Evolutionary conservation across 2,329 filamentous ascomycete genomes (phyloP).

Genomic region (Pezicula radicicola): DNA sequence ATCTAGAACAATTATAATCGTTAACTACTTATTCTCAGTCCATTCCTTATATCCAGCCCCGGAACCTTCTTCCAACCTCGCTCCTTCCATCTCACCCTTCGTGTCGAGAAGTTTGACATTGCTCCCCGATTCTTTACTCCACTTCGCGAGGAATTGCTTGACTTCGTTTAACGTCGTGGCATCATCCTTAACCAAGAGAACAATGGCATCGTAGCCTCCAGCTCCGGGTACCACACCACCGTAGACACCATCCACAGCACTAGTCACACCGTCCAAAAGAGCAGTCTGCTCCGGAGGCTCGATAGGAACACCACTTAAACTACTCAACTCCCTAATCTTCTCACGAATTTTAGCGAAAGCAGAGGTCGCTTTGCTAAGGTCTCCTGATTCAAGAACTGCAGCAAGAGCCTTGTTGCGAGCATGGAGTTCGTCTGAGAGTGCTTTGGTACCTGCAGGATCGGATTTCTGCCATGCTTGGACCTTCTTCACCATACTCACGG

Average conservation of each 20-base stretch:
- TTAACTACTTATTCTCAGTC: background rate
- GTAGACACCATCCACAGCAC: conserved; percentile 71
- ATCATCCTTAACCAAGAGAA: conserved; percentile 74
- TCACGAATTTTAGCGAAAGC: conserved; percentile 51
- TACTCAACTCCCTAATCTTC: conserved; percentile 75
- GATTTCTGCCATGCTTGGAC: conserved; percentile 77
- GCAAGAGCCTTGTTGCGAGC: conserved; percentile 70
- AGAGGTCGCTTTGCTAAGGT: conserved; percentile 38
- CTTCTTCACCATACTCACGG: conserved; percentile 92
- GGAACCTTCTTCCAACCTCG: conserved; percentile 38
- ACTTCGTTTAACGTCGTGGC: conserved; percentile 59
- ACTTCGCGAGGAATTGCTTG: conserved; percentile 59
- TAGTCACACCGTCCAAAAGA: conserved; percentile 72
- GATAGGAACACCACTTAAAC: conserved; percentile 73
- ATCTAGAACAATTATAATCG: background rate
- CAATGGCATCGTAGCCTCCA: conserved; percentile 88
- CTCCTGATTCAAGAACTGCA: conserved; percentile 50
- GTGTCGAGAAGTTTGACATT: conserved; percentile 68
- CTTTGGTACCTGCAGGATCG: conserved; percentile 60
- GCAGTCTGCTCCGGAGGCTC: conserved; percentile 84
- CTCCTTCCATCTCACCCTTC: conserved; percentile 71
- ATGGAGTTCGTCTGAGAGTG: conserved; percentile 76
- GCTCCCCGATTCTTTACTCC: conserved; percentile 57
- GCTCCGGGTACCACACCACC: conserved; percentile 93
- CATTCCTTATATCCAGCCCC: background rate